Base-by-base conservation (phyloP, 2,329 filamentous ascomycete species). In the Mycocentrospora acerina region DNA sequence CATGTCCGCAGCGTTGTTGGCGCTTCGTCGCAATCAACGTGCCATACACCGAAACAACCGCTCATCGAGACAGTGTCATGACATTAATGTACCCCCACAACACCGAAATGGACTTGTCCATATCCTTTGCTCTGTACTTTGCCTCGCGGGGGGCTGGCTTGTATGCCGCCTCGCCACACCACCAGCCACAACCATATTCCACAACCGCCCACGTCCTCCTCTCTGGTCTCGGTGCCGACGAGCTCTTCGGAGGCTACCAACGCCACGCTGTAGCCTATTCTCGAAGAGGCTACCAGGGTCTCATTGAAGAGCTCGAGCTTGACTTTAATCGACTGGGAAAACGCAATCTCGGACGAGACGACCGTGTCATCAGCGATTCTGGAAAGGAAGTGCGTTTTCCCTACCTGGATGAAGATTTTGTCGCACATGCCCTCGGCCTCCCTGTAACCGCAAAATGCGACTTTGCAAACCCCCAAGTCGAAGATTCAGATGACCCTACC, bases 61-160 rank as follows among this genome's bases (percentile, higher is more conserved):
- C 76, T 2, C 86, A 95, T 55, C 81, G 88, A 45, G 59, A 76
- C 3, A 77, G 76, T 17, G 79, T 98, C 14, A 78, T 90, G 25
- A 77, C 80, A 2, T 74, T 98, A 13, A 96, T 98, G 64, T 77
- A 86, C 53, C 93, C 93, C 0, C 93, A 98, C 67, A 91, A 95
- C 52, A 98, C 93, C 0, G 93, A 98, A 68, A 98, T 98, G 93
- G 93, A 98, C 58, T 75, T 98, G 1, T 98, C 93, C 3, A 98
- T 98, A 55, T 86, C 88, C 0, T 85, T 80, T 54, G 93, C 93
- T 0, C 75, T 98, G n/a, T 97, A 96, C 66, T 98, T 98, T 71
- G 90, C 93, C 5, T 84, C 91, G 0, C 80, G 89, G 26, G 91
- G 90, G 1, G 65, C 71, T 34, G 88, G 85, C 0, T 50, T 64